These are phyloP conservation scores for Plasmopara viticola DNA, from an alignment of 352 stramenopile species.

Conservation along the genomic window DNA sequence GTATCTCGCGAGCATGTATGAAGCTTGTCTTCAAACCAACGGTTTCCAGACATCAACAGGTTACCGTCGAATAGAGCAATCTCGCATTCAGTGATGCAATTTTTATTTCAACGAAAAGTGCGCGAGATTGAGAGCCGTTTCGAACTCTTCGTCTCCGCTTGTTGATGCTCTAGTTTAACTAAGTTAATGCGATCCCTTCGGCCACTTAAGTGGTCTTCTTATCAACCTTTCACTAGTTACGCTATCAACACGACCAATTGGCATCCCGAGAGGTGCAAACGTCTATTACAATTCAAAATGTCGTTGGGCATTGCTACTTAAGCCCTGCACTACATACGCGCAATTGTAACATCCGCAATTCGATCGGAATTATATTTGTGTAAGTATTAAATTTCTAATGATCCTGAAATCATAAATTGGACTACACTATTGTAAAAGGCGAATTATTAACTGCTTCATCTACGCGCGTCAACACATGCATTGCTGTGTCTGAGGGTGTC, in stretches of 20 bases:
- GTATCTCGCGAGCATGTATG: slow-evolving; percentile 71
- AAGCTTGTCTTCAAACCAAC: slow-evolving; percentile 28
- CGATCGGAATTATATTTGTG: too few relatives aligned
- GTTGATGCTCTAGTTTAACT: slow-evolving; percentile 2
- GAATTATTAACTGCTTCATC: too few relatives aligned
- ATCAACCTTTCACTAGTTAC: slow-evolving; percentile 45
- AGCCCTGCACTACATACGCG: too few relatives aligned
- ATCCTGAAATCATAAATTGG: too few relatives aligned
- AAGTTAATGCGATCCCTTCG: slow-evolving; percentile 14
- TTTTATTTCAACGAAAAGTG: slow-evolving; percentile 20
- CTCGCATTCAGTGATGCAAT: slow-evolving; percentile 63
- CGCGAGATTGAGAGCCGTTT: slow-evolving; percentile 51
- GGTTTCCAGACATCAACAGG: slow-evolving; percentile 37
- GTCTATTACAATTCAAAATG: slow-evolving; percentile 28
- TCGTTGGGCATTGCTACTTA: too few relatives aligned
- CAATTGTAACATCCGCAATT: too few relatives aligned
- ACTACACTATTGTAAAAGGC: too few relatives aligned
- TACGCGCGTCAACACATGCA: too few relatives aligned
- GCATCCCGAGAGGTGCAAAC: slow-evolving; percentile 34
- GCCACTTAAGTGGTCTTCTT: slow-evolving; percentile 12
- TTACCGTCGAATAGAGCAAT: slow-evolving; percentile 43
- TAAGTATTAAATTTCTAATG: too few relatives aligned
- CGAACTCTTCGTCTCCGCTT: slow-evolving; percentile 8
- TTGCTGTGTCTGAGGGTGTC: too few relatives aligned
- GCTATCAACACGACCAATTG: slow-evolving; percentile 14